Base-by-base conservation (phyloP, 2,329 filamentous ascomycete species). In the Alternaria gaisen region DNA sequence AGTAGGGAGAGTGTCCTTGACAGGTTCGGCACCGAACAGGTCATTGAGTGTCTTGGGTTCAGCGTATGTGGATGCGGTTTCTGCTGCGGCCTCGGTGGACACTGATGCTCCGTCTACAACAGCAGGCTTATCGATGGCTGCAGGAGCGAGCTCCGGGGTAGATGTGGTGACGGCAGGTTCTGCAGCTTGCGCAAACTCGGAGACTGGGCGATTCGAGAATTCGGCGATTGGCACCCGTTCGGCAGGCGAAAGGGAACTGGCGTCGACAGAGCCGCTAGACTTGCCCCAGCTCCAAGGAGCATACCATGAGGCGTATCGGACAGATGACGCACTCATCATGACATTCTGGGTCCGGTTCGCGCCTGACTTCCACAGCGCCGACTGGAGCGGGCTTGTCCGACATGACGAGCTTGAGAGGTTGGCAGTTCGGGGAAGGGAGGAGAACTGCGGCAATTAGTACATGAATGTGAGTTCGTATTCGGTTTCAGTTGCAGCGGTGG, bases 71-170 rank as follows among this genome's bases (percentile, higher is more conserved):
- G 64, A 47, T 14, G 60, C 56, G 10, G 55, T 44, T 43, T 65
- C 56, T 40, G 60, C 46, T 22, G 54, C 32, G 12, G 69, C 22
- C 22, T 54, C 53, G 40, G 64, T 26, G 28, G 52, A 22, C n/a
- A 51, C 32, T 14, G 71, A 58, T 75, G 76, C 30, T 52, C 53
- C 63, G 4, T 73, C 66, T 9, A 75, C 68, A 14, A 73, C 61
- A 24, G 69, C 66, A 51, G 69, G 51, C 47, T 73, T 67, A 44
- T 79, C 73, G 12, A 81, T 69, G 24, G 73, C 72, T 28, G 80
- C 79, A 36, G 81, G 74, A 9, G 74, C 66, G 3, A 77, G 62
- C 52, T 77, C 75, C 28, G 76, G 74, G 2, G 74, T 77, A 20
- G 70, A 60, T 8, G 73, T 71, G 41, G 71, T 77, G 41, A 77